A percentile compares a stretch with the other conserved stretches of the same genome.
These are phyloP conservation scores for Rubus parviflorus DNA, from an alignment of 306 rosid species.

Conservation along the genomic window DNA sequence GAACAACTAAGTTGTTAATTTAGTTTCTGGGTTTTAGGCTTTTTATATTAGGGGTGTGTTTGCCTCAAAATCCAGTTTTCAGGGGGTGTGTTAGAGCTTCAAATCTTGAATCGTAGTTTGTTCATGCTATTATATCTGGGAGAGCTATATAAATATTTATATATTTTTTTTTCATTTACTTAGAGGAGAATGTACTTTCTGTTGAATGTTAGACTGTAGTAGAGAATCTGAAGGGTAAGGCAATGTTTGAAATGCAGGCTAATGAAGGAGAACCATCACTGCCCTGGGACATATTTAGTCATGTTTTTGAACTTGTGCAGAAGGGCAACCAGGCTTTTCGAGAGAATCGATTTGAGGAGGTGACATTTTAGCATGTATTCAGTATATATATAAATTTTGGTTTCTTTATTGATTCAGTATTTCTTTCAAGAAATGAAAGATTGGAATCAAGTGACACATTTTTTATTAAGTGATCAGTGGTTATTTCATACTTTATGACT, in stretches of 20 bases:
- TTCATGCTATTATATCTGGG: neutral
- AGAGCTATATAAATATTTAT: too few relatives aligned
- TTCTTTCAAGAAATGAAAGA: neutral
- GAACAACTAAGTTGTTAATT: neutral
- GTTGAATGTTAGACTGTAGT: conserved; percentile 6
- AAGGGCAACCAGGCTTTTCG: conserved; percentile 72
- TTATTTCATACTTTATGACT: neutral
- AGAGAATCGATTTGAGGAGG: conserved; percentile 71
- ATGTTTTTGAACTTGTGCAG: conserved; percentile 63
- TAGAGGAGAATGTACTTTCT: neutral
- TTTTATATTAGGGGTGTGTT: neutral
- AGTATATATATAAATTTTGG: neutral
- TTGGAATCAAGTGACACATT: neutral
- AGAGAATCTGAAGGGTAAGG: conserved; percentile 20
- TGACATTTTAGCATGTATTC: conserved; percentile 12
- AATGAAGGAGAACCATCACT: conserved; percentile 44
- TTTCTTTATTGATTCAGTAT: neutral
- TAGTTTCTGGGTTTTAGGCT: neutral
- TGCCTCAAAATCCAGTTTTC: too few relatives aligned
- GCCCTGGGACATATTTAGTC: conserved; percentile 52
- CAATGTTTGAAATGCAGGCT: conserved; percentile 55
- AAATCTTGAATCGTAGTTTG: neutral
- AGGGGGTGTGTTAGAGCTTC: neutral
- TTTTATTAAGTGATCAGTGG: neutral
- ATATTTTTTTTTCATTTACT: too few relatives aligned